A percentile compares a stretch with the other conserved stretches of the same genome.
These are phyloP conservation scores for Crepidotus variabilis DNA, from an alignment of 768 basidiomycete species.

Conservation along the genomic window DNA sequence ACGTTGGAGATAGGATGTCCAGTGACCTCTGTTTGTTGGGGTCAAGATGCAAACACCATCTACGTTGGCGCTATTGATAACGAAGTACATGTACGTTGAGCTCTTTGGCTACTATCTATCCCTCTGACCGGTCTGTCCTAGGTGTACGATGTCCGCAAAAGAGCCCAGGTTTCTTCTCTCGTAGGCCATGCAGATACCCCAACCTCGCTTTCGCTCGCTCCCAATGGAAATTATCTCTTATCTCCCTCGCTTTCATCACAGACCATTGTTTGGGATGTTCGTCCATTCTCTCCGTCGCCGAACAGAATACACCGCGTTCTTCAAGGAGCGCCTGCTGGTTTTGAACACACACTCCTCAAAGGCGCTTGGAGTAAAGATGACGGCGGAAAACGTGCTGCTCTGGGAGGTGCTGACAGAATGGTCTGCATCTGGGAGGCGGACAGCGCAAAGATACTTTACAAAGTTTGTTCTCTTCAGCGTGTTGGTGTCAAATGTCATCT, in stretches of 20 bases:
- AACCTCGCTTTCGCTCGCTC: slow-evolving; percentile 88
- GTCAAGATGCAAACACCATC: slow-evolving; percentile 82
- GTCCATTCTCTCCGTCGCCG: slow-evolving; percentile 88
- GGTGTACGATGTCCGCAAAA: slow-evolving; percentile 90
- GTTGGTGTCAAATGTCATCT: not conserved
- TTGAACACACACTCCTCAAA: slow-evolving; percentile 82
- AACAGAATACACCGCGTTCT: slow-evolving; percentile 75
- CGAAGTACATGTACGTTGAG: slow-evolving; percentile 79
- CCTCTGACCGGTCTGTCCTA: slow-evolving; percentile 22
- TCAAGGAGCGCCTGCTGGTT: slow-evolving; percentile 88
- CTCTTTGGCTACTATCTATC: slow-evolving; percentile 2
- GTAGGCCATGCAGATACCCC: slow-evolving; percentile 90
- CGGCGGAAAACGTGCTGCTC: slow-evolving; percentile 76
- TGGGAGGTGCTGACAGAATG: slow-evolving; percentile 87
- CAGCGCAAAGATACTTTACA: slow-evolving; percentile 70
- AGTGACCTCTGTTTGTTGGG: slow-evolving; percentile 90
- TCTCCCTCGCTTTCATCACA: slow-evolving; percentile 90
- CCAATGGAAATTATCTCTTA: slow-evolving; percentile 82
- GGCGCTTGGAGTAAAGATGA: slow-evolving; percentile 89
- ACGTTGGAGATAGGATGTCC: slow-evolving; percentile 86
- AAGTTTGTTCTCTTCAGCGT: slow-evolving; percentile 39
- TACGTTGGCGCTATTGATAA: slow-evolving; percentile 96
- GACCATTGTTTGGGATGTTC: slow-evolving; percentile 86
- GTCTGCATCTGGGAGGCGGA: slow-evolving; percentile 88
- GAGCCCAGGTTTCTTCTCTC: slow-evolving; percentile 75